These are phyloP conservation scores for Fusarium sp. DNA, from an alignment of 2,329 filamentous ascomycete species.

Conservation along the genomic window DNA sequence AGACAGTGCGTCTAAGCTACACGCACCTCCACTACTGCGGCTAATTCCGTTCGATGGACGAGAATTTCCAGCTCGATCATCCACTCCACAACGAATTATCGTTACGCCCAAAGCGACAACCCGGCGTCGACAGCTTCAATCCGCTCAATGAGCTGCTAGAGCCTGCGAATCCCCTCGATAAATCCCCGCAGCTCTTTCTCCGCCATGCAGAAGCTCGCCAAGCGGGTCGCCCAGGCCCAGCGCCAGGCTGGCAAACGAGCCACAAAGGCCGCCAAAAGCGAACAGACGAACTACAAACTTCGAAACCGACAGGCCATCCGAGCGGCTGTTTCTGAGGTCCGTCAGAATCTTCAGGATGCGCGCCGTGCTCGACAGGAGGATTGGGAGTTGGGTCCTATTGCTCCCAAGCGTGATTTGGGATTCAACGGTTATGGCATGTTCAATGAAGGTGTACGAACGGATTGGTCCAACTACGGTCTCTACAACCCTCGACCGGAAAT, in stretches of 20 bases:
- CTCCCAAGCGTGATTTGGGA: slow-evolving; percentile 79
- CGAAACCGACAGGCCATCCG: slow-evolving; percentile 49
- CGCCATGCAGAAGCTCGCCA: slow-evolving; percentile 77
- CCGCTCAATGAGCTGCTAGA: slow-evolving; percentile 45
- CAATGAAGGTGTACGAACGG: slow-evolving; percentile 51
- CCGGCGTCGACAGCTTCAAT: slow-evolving; percentile 38
- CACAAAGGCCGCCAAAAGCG: slow-evolving; percentile 52
- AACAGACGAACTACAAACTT: slow-evolving; percentile 46
- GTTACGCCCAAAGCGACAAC: slow-evolving; percentile 40
- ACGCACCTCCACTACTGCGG: slow-evolving; percentile 26
- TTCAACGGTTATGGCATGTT: slow-evolving; percentile 69
- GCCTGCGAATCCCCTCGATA: slow-evolving; percentile 25
- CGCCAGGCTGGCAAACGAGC: slow-evolving; percentile 67
- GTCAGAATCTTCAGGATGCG: slow-evolving; percentile 53
- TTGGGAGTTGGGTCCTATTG: slow-evolving; percentile 80
- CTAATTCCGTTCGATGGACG: slow-evolving; percentile 36
- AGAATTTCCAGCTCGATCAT: slow-evolving; percentile 45
- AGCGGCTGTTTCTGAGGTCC: slow-evolving; percentile 49
- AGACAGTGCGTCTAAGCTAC: not conserved
- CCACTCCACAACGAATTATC: slow-evolving; percentile 44
- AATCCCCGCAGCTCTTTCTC: slow-evolving; percentile 17
- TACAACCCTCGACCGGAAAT: slow-evolving; percentile 49
- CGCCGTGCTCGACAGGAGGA: slow-evolving; percentile 73
- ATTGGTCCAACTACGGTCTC: slow-evolving; percentile 50
- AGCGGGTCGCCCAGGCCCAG: slow-evolving; percentile 73